These are phyloP conservation scores for Madurella fahalii DNA, from an alignment of 2,329 filamentous ascomycete genomes.

Conservation along the genomic window DNA sequence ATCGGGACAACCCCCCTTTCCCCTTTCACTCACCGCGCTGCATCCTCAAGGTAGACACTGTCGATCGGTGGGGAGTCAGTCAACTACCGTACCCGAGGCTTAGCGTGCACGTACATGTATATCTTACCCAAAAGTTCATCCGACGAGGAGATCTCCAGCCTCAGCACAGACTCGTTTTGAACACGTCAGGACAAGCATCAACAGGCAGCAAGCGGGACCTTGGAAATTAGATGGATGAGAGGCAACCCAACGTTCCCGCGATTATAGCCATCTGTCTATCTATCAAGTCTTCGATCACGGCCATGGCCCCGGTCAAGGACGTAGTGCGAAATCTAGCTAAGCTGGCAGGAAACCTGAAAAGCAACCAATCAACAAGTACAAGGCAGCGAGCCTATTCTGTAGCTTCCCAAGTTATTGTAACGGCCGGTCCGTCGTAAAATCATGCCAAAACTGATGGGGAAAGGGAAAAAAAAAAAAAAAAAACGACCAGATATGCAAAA, in stretches of 20 bases:
- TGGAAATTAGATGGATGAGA: too few species aligned
- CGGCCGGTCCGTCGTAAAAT: neutral
- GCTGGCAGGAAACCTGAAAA: neutral
- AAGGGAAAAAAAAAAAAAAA: too few species aligned
- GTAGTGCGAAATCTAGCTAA: too few species aligned
- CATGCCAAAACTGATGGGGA: neutral
- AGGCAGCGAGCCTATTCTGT: constrained; percentile 1
- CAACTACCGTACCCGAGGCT: too few species aligned
- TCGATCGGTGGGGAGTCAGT: too few species aligned
- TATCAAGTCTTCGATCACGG: too few species aligned
- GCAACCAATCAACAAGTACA: neutral
- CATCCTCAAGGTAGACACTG: too few species aligned
- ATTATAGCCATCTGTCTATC: too few species aligned
- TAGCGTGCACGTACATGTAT: too few species aligned
- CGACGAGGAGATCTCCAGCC: neutral
- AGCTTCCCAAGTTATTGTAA: neutral
- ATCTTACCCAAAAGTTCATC: constrained; percentile 6
- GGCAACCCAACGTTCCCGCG: too few species aligned
- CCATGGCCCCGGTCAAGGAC: too few species aligned
- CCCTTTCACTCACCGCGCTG: neutral
- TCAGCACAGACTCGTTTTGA: neutral
- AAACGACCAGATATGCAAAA: too few species aligned
- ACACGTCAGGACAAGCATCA: neutral
- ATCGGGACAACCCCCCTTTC: neutral
- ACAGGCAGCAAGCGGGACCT: constrained; percentile 1